Conservation (phyloP, 805 yeast species). For the Ogataea trehaloabstinens region DNA sequence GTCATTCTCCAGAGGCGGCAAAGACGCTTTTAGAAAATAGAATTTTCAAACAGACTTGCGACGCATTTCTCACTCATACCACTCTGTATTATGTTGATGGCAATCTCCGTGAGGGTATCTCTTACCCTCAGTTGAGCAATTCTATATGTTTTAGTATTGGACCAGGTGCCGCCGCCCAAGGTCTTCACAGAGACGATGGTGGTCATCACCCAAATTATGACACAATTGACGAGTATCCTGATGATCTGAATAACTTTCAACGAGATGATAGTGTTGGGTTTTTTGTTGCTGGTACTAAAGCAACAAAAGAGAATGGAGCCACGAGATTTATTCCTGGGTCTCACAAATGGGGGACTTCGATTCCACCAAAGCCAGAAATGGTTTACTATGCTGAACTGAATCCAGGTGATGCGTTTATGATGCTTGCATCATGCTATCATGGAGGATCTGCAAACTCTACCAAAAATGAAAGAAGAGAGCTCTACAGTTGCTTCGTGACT, state of each 20-base stretch:
- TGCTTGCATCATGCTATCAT: slow-evolving; percentile 26
- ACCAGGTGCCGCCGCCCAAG: slow-evolving; percentile 29
- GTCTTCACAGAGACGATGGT: slow-evolving; percentile 31
- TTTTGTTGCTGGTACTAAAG: slow-evolving; percentile 25
- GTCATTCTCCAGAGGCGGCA: slow-evolving; percentile 11
- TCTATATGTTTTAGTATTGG: slow-evolving; percentile 28
- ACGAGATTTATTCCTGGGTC: slow-evolving; percentile 32
- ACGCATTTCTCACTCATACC: slow-evolving; percentile 13
- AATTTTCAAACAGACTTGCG: slow-evolving; percentile 7
- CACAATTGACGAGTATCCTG: slow-evolving; percentile 14
- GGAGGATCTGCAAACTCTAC: slow-evolving; percentile 28
- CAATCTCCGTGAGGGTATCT: slow-evolving; percentile 16
- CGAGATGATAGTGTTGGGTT: slow-evolving; percentile 25
- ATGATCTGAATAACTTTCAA: slow-evolving; percentile 9
- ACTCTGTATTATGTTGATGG: slow-evolving; percentile 12
- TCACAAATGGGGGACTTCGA: slow-evolving; percentile 28
- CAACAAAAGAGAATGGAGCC: slow-evolving; percentile 31
- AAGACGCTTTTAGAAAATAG: slow-evolving; percentile 9
- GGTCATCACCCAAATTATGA: slow-evolving; percentile 27
- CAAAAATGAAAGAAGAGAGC: slow-evolving; percentile 20
- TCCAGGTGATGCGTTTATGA: slow-evolving; percentile 26
- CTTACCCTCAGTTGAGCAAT: slow-evolving; percentile 25
- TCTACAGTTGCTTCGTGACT: slow-evolving; percentile 22
- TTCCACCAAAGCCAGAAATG: slow-evolving; percentile 19
- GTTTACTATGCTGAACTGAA: slow-evolving; percentile 24